A percentile compares a stretch with the other conserved stretches of the same genome.
Evolutionary conservation across 1,284 basidiomycete genomes (phyloP).

Genomic region (Volvariella surrecta): DNA sequence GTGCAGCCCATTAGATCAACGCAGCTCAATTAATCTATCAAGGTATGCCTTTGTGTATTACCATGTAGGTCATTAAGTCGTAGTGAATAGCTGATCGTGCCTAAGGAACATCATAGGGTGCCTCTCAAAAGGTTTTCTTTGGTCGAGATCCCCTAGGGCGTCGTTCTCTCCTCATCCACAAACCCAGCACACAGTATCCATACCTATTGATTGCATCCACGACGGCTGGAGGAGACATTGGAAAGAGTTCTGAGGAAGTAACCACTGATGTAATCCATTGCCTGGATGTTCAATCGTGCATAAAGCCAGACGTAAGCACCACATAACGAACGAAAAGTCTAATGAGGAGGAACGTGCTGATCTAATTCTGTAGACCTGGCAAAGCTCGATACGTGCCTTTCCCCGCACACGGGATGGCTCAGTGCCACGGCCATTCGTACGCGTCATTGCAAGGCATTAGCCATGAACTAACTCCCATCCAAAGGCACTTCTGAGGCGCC

Average conservation of each 20-base stretch:
- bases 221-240: conserved; percentile 38
- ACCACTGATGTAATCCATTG: conserved; percentile 49
- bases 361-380: conserved; percentile 20
- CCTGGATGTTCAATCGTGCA: conserved; percentile 25
- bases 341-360: background rate
- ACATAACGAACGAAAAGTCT: too few species aligned
- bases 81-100: background rate
- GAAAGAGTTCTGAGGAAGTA: conserved; percentile 52
- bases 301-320: too few species aligned
- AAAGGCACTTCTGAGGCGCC: conserved; percentile 35
- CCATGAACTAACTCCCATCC: conserved; percentile 9
- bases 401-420: conserved; percentile 19
- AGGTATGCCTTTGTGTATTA: conserved; percentile 85
- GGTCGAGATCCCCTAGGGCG: conserved; percentile 88
- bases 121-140: conserved; percentile 46
- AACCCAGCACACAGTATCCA: conserved; percentile 37
- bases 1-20: too few species aligned
- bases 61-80: conserved; percentile 36
- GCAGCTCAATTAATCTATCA: background rate
- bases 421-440: conserved; percentile 1
- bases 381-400: conserved; percentile 19
- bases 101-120: background rate
- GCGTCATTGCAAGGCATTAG: background rate
- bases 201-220: conserved; percentile 60
- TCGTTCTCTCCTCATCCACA: conserved; percentile 75